Evolutionary conservation across 768 basidiomycete species (phyloP).

Genomic region (Russula emetica): DNA sequence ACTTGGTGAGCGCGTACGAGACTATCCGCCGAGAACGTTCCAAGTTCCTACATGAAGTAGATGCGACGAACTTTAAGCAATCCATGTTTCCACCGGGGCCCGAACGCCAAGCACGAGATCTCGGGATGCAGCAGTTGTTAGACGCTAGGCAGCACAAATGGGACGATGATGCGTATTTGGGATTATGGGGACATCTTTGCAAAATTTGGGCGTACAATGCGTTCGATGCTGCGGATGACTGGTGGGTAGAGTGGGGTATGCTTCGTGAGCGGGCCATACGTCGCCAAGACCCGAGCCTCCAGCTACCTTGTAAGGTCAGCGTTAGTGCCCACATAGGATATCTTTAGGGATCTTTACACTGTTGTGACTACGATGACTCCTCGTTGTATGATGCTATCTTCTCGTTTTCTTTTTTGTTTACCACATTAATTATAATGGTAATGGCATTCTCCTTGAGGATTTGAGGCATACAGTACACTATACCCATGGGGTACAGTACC

Average conservation of each 20-base stretch:
- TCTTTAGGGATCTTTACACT: neutral
- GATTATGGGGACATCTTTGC: slow-evolving; percentile 22
- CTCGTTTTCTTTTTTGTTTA: neutral
- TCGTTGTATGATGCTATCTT: neutral
- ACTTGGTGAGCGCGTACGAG: slow-evolving; percentile 22
- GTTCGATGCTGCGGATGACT: slow-evolving; percentile 27
- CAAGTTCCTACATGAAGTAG: slow-evolving; percentile 15
- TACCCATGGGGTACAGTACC: no score
- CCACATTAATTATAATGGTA: neutral
- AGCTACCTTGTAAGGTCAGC: slow-evolving; percentile 8
- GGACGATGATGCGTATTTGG: slow-evolving; percentile 21
- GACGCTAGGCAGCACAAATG: slow-evolving; percentile 3
- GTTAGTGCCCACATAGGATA: neutral
- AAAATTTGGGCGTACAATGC: slow-evolving; percentile 26
- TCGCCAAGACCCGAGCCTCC: neutral
- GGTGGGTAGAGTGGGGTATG: slow-evolving; percentile 29
- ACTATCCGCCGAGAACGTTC: slow-evolving; percentile 14
- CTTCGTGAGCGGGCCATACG: slow-evolving; percentile 24
- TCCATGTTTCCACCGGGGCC: slow-evolving; percentile 24
- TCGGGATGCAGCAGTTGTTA: slow-evolving; percentile 8
- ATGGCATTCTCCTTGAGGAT: neutral
- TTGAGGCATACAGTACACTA: no score
- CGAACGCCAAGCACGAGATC: slow-evolving; percentile 15
- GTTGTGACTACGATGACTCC: neutral
- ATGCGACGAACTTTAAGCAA: slow-evolving; percentile 5